phyloP scores from a whole-genome alignment of 2,329 filamentous ascomycete species.

The Colletotrichum kahawae region DNA sequence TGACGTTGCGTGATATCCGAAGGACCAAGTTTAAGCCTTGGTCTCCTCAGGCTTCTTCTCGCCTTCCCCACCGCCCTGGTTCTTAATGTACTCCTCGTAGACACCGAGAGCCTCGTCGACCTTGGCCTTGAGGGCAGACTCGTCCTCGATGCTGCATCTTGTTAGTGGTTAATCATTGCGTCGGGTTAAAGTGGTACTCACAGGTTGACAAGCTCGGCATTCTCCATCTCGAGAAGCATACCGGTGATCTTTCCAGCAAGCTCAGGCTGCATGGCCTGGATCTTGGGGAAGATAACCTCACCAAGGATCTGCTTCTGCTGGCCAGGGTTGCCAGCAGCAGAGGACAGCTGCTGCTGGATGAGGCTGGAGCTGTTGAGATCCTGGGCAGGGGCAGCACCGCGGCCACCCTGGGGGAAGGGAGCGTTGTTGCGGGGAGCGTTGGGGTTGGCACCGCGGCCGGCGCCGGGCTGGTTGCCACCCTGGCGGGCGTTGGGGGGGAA shows the following conservation, averaged over 20 bases:
- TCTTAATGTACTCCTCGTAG: constrained; percentile 99
- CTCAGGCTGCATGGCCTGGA: constrained; percentile 90
- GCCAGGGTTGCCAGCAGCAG: constrained; percentile 57
- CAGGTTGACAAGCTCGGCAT: constrained; percentile 90
- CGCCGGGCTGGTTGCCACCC: constrained; percentile 48
- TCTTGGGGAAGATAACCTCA: constrained; percentile 98
- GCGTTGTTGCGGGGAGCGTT: constrained; percentile 46
- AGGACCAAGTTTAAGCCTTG: constrained; percentile 39
- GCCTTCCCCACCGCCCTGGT: constrained; percentile 62
- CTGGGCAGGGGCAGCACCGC: constrained; percentile 37
- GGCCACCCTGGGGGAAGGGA: constrained; percentile 51
- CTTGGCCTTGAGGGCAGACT: constrained; percentile 88
- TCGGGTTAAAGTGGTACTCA: constrained; percentile 60
- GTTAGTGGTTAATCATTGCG: constrained; percentile 13
- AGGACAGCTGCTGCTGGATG: constrained; percentile 63
- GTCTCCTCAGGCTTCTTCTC: constrained; percentile 54
- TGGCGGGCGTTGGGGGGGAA: constrained; percentile 62
- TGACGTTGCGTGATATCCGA: constrained; percentile 19
- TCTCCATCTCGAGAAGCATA: constrained; percentile 99
- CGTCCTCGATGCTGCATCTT: constrained; percentile 80
- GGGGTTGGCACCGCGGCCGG: constrained; percentile 48
- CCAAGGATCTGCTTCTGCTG: constrained; percentile 99
- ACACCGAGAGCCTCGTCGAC: constrained; percentile 96
- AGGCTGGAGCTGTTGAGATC: constrained; percentile 37
- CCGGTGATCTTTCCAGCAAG: constrained; percentile 99